Base-by-base conservation (phyloP, 306 rosid species). In the Lathyrus tuberosus region DNA sequence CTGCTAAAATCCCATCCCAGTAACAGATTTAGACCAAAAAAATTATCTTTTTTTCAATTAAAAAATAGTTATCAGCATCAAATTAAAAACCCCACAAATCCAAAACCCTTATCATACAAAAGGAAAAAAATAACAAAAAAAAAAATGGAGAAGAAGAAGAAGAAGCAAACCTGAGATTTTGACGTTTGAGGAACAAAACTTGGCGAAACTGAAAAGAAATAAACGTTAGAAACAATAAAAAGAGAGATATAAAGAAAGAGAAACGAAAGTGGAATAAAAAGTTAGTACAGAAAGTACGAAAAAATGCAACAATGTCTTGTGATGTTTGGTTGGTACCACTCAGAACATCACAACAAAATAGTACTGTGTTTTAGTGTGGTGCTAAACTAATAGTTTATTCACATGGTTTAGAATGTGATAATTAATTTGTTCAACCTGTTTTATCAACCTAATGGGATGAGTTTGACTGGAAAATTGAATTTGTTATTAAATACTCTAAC, bases 131-230 rank as follows among this genome's bases (percentile, higher is more conserved):
- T 10, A 31, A 8, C 12, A 33, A n/a, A 2, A 52, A 65, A 1
- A 49, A 26, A 1, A 26, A 26, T 1, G 26, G 3, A 31, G 33
- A 49, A 35, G 56, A 33, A 35, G 20, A 37, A 10, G 8, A 31
- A 5, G 12, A 51, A 57, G 62, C 77, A 43, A 41, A 81, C 79
- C 82, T 77, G 73, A 49, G 52, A 47, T 53, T 71, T 10, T n/a
- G 26, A 76, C 38, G 5, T 58, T 54, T 9, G 59, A 72, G 31
- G 20, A 17, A 17, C 10, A 43, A 57, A 33, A 35, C 38, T 30
- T 65, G 22, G 26, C 22, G 15, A 57, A 28, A n/a, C 37, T 54
- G 41, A 43, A 31, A 31, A 0, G 33, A 52, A 30, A 10, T 6
- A 52, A 6, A 30, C 1, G 15, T 69, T 6, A 69, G 47, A 4